Conservation (phyloP, 257 asterid genomes). For the Solanum arcanum region DNA sequence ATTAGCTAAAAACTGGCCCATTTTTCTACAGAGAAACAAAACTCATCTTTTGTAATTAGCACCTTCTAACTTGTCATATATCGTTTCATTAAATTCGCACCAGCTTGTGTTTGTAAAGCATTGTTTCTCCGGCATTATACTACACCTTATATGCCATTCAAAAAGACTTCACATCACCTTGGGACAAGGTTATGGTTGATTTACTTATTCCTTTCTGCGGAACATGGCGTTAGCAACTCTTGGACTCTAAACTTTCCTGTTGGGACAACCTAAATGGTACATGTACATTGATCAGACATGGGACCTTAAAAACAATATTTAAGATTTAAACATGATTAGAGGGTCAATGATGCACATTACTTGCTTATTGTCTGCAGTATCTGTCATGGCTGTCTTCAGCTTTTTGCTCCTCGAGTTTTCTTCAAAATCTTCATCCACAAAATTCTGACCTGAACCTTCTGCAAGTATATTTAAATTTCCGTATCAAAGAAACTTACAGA, state of each 20-base stretch:
- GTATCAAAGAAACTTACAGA: not conserved
- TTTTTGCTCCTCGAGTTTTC: not conserved
- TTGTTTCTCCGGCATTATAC: not conserved
- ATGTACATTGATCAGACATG: not conserved
- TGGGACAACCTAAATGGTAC: not conserved
- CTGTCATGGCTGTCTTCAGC: not conserved
- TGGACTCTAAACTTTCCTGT: not conserved
- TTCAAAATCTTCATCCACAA: constrained; percentile 8
- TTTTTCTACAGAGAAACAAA: not conserved
- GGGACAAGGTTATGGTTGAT: not conserved
- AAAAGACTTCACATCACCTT: not conserved
- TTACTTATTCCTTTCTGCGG: not conserved
- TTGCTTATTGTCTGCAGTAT: not conserved
- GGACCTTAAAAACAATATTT: not conserved
- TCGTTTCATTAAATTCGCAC: not conserved
- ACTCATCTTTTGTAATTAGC: not conserved
- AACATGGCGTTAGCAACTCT: not conserved
- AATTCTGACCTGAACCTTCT: constrained; percentile 3
- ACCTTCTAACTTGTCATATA: not conserved
- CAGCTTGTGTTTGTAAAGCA: not conserved
- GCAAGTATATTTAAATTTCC: not conserved
- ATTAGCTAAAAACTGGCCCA: not conserved
- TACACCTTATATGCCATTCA: not conserved
- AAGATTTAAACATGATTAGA: not conserved
- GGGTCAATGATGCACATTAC: not conserved